Conservation (phyloP, 1,284 basidiomycete species). For the Schizophyllum amplum region DNA sequence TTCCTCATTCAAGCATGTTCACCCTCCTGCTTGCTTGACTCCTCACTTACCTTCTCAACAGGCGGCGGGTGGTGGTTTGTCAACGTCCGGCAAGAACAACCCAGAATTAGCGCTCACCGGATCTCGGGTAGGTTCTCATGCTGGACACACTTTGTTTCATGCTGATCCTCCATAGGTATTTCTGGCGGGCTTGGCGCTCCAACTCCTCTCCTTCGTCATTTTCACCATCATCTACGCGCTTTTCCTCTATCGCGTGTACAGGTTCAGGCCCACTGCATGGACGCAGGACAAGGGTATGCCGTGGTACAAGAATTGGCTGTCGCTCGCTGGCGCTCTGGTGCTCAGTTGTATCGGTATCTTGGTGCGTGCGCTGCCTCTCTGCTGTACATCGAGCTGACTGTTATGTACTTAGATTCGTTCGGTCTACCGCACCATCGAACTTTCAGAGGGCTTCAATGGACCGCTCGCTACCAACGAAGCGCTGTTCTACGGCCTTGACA, state of each 20-base stretch:
- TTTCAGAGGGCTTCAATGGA: slow-evolving; percentile 57
- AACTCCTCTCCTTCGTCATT: slow-evolving; percentile 54
- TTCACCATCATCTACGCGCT: slow-evolving; percentile 52
- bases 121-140: slow-evolving; percentile 4
- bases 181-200: slow-evolving; percentile 53
- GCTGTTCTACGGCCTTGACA: slow-evolving; percentile 64
- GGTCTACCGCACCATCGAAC: slow-evolving; percentile 58
- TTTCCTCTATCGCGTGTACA: slow-evolving; percentile 49
- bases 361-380: slow-evolving; percentile 24
- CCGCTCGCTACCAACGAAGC: slow-evolving; percentile 51
- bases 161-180: slow-evolving; percentile 40
- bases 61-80: slow-evolving; percentile 14
- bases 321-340: slow-evolving; percentile 42
- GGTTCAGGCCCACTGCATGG: slow-evolving; percentile 40
- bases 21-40: no score
- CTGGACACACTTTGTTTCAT: slow-evolving; percentile 24
- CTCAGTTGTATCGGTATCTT: slow-evolving; percentile 63
- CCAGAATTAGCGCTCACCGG: slow-evolving; percentile 7
- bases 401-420: slow-evolving; percentile 46
- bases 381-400: not conserved
- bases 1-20: slow-evolving; percentile 73
- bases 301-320: slow-evolving; percentile 58
- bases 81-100: slow-evolving; percentile 10
- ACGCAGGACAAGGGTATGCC: slow-evolving; percentile 24
- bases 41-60: no score